These are phyloP conservation scores for Nigrograna mackinnonii DNA, from an alignment of 2,329 filamentous ascomycete species.

Conservation along the genomic window DNA sequence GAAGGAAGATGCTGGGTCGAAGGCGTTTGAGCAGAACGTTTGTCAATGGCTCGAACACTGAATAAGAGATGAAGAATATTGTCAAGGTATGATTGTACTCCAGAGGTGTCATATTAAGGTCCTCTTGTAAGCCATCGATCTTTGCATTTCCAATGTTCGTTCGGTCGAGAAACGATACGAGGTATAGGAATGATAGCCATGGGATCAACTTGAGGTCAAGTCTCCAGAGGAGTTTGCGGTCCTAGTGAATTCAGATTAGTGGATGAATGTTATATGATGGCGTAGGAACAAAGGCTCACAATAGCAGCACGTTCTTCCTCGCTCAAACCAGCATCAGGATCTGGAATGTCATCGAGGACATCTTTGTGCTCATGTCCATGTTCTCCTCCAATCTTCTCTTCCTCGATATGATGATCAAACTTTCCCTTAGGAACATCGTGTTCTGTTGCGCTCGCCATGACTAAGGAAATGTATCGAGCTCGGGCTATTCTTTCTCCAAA, in stretches of 20 bases:
- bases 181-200: constrained; percentile 72
- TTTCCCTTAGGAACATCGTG: too few relatives aligned
- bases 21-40: constrained; percentile 80
- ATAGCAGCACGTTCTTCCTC: constrained; percentile 64
- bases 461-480: too few relatives aligned
- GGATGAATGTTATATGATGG: background rate
- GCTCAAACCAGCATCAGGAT: constrained; percentile 68
- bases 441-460: constrained; percentile 3
- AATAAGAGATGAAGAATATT: constrained; percentile 87
- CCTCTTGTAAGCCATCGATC: constrained; percentile 59
- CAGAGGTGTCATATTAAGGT: constrained; percentile 64
- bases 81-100: constrained; percentile 77
- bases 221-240: constrained; percentile 64
- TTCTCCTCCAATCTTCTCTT: constrained; percentile 22
- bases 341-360: constrained; percentile 37
- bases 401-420: constrained; percentile 1
- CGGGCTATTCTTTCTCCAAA: too few relatives aligned
- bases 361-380: constrained; percentile 12
- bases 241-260: constrained; percentile 45
- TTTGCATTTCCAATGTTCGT: constrained; percentile 80
- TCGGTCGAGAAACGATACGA: constrained; percentile 70
- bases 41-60: constrained; percentile 75
- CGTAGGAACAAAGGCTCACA: constrained; percentile 48
- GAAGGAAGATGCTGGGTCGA: constrained; percentile 78
- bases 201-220: constrained; percentile 65